phyloP scores from a whole-genome alignment of 2,329 filamentous ascomycete genomes.

The Fusarium anguioides region DNA sequence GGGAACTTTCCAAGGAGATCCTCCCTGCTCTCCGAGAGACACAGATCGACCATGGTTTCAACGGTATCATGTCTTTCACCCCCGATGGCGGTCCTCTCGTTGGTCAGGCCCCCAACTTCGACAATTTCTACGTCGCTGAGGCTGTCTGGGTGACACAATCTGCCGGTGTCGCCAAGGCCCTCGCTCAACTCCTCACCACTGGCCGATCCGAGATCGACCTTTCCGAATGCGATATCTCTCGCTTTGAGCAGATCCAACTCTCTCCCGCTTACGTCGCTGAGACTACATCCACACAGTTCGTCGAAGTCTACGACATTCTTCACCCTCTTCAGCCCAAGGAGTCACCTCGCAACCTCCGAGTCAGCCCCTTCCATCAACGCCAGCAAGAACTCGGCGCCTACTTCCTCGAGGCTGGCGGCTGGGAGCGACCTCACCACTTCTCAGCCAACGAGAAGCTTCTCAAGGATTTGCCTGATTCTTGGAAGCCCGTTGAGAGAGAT shows the following conservation, averaged over 20 bases:
- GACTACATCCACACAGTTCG: slow-evolving; percentile 70
- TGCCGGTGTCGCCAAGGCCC: slow-evolving; percentile 69
- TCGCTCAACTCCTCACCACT: slow-evolving; percentile 68
- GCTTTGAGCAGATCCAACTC: slow-evolving; percentile 71
- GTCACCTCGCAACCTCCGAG: slow-evolving; percentile 67
- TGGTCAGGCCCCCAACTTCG: slow-evolving; percentile 66
- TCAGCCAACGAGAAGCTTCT: slow-evolving; percentile 65
- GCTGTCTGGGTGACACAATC: slow-evolving; percentile 76
- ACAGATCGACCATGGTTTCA: slow-evolving; percentile 69
- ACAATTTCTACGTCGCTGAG: slow-evolving; percentile 73
- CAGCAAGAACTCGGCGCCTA: slow-evolving; percentile 66
- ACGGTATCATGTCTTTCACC: slow-evolving; percentile 74
- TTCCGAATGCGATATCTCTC: slow-evolving; percentile 67
- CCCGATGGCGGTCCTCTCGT: slow-evolving; percentile 71
- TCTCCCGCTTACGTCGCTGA: slow-evolving; percentile 66
- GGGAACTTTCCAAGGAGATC: slow-evolving; percentile 65
- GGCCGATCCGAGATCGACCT: slow-evolving; percentile 67
- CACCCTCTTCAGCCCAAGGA: slow-evolving; percentile 69
- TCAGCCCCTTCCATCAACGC: slow-evolving; percentile 67
- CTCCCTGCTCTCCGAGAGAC: slow-evolving; percentile 63
- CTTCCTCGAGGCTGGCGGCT: slow-evolving; percentile 69
- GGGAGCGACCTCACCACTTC: slow-evolving; percentile 74
- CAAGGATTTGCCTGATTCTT: slow-evolving; percentile 61
- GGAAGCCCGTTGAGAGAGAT: slow-evolving; percentile 67
- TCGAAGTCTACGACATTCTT: slow-evolving; percentile 73